phyloP scores from a whole-genome alignment of 2,329 filamentous ascomycete species.

The Amphichorda felina region DNA sequence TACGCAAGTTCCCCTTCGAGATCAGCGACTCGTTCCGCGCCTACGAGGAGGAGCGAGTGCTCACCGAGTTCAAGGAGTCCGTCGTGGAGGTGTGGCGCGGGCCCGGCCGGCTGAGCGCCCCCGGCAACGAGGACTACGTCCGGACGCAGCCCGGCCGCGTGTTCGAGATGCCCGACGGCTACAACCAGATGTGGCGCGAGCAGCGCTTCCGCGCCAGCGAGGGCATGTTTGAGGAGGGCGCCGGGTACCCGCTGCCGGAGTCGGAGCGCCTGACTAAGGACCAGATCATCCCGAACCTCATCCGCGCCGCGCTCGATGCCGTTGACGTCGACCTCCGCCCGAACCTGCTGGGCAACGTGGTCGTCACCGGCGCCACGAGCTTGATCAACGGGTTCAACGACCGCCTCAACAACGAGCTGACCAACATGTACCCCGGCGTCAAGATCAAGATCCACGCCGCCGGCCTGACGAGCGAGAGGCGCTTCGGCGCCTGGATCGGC shows the following conservation, averaged over 20 bases:
- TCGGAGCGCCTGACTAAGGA: conserved; percentile 45
- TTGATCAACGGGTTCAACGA: conserved; percentile 89
- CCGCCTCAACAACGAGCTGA: conserved; percentile 75
- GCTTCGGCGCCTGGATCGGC: conserved; percentile 92
- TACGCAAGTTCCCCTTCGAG: conserved; percentile 54
- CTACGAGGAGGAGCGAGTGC: conserved; percentile 82
- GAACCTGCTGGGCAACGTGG: conserved; percentile 75
- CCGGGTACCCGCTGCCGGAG: conserved; percentile 44
- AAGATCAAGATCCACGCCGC: conserved; percentile 83
- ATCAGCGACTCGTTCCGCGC: conserved; percentile 61
- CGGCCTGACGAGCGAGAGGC: conserved; percentile 74
- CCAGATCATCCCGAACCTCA: conserved; percentile 74
- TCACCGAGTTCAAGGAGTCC: conserved; percentile 96
- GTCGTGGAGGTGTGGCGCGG: conserved; percentile 90
- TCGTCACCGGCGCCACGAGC: conserved; percentile 81
- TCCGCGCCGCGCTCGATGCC: conserved; percentile 62
- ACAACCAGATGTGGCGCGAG: conserved; percentile 86
- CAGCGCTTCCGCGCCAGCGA: conserved; percentile 82
- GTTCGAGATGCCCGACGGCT: conserved; percentile 95
- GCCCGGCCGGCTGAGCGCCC: conserved; percentile 52
- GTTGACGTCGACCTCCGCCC: conserved; percentile 85
- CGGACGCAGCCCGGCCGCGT: conserved; percentile 66
- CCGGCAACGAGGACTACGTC: conserved; percentile 66
- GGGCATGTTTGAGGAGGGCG: conserved; percentile 80
- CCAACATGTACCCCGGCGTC: conserved; percentile 68